Percentiles rank a stretch among this genome's conserved stretches.
These are phyloP conservation scores for Salvia miltiorrhiza DNA, from an alignment of 257 asterid genomes.

Conservation along the genomic window DNA sequence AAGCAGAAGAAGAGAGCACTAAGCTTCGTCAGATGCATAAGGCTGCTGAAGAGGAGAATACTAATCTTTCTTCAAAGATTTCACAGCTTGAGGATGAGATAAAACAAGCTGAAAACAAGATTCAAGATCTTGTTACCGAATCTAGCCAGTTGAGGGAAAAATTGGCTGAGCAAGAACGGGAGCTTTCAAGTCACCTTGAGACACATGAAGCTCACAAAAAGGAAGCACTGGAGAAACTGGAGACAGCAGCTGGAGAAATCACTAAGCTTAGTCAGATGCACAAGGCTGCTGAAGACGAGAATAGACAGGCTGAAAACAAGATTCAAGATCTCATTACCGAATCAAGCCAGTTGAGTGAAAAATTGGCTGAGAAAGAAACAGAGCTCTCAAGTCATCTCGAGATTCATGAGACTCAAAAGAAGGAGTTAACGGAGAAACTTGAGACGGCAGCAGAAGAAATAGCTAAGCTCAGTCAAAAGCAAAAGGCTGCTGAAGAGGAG, in stretches of 20 bases:
- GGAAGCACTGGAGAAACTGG: conserved; percentile 34
- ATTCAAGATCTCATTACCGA: conserved; percentile 38
- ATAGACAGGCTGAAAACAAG: conserved; percentile 33
- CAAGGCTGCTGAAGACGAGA: conserved; percentile 29
- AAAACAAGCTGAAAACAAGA: conserved; percentile 30
- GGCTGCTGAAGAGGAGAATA: conserved; percentile 8
- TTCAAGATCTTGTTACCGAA: conserved; percentile 34
- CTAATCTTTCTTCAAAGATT: conserved; percentile 33
- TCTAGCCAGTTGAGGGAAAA: conserved; percentile 34
- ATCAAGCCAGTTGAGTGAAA: conserved; percentile 36
- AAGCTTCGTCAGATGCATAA: too few species aligned
- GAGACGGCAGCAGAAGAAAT: conserved; percentile 16
- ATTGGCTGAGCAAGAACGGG: conserved; percentile 48
- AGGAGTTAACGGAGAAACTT: conserved; percentile 33
- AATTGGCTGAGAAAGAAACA: conserved; percentile 19
- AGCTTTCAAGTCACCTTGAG: conserved; percentile 44
- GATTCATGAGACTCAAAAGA: conserved; percentile 29
- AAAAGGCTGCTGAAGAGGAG: conserved; percentile 36
- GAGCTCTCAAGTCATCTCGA: conserved; percentile 17
- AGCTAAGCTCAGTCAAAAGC: conserved; percentile 10
- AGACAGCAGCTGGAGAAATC: conserved; percentile 14
- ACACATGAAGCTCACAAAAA: conserved; percentile 47
- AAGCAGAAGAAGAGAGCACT: too few species aligned
- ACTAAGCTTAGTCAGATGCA: conserved; percentile 17
- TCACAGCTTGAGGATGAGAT: conserved; percentile 39